Percentiles rank a stretch among this genome's conserved stretches.
These are phyloP conservation scores for Solanum neorickii DNA, from an alignment of 257 asterid species.

Conservation along the genomic window DNA sequence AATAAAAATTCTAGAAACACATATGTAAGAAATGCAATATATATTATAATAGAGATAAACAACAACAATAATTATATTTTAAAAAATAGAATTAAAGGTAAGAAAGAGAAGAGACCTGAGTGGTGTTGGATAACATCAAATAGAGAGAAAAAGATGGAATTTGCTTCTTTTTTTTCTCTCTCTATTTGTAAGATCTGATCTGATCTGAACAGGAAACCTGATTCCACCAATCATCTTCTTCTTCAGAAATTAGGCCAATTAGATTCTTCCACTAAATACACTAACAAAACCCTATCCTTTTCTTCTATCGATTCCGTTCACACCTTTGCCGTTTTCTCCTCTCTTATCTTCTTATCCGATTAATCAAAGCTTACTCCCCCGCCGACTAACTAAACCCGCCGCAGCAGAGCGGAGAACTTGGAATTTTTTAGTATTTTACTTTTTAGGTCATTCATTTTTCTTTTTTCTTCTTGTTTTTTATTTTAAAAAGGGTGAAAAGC, in stretches of 20 bases:
- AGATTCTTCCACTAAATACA: neutral
- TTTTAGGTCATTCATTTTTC: neutral
- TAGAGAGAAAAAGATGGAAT: neutral
- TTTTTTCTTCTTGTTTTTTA: neutral
- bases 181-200: neutral
- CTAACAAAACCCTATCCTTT: neutral
- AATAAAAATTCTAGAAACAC: neutral
- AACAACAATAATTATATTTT: neutral
- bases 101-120: conserved; percentile 14
- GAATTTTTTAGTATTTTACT: neutral
- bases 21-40: neutral
- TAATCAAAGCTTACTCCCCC: neutral
- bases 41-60: neutral
- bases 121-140: conserved; percentile 19
- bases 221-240: conserved; percentile 19
- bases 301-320: conserved; percentile 16
- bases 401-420: neutral
- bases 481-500: neutral
- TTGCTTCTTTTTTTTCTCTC: neutral
- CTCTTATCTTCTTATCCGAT: neutral
- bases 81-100: neutral
- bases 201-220: conserved; percentile 17
- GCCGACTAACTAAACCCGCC: neutral
- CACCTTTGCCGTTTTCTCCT: neutral
- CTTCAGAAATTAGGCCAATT: conserved; percentile 6